These are phyloP conservation scores for Anthracocystis walkeri DNA, from an alignment of 1,284 basidiomycete genomes.

Conservation along the genomic window DNA sequence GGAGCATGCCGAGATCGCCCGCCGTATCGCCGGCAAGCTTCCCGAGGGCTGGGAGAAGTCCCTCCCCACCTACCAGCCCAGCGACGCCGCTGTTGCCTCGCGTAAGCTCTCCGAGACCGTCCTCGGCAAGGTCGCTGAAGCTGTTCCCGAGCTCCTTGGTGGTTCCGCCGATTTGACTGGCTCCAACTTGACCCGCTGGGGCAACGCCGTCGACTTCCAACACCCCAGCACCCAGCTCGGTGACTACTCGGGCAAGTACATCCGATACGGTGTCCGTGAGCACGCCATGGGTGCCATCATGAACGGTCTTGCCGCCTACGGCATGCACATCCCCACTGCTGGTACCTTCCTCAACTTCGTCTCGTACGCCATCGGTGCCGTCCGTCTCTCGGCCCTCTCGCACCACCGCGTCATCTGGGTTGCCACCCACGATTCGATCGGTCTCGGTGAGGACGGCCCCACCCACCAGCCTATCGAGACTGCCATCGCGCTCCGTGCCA, in stretches of 20 bases:
- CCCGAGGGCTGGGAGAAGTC: constrained; percentile 87
- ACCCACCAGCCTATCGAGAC: constrained; percentile 96
- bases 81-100: constrained; percentile 86
- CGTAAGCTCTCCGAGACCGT: constrained; percentile 93
- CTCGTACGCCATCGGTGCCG: constrained; percentile 90
- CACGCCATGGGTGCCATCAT: constrained; percentile 96
- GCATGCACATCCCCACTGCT: constrained; percentile 81
- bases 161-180: constrained; percentile 93
- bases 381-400: constrained; percentile 89
- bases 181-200: constrained; percentile 86
- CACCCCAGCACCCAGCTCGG: constrained; percentile 83
- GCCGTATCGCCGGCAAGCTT: constrained; percentile 85
- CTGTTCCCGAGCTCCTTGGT: constrained; percentile 81
- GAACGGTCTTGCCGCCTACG: constrained; percentile 86
- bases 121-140: constrained; percentile 80
- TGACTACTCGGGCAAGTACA: constrained; percentile 85
- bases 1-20: constrained; percentile 85
- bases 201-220: constrained; percentile 89
- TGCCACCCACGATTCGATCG: constrained; percentile 74
- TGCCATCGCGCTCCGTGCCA: constrained; percentile 84
- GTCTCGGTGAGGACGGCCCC: constrained; percentile 87
- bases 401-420: constrained; percentile 92
- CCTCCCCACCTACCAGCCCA: constrained; percentile 84
- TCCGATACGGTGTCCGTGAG: constrained; percentile 96
- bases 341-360: constrained; percentile 81